Base-by-base conservation (phyloP, 805 yeast genomes). In the Metschnikowia dekortorum region DNA sequence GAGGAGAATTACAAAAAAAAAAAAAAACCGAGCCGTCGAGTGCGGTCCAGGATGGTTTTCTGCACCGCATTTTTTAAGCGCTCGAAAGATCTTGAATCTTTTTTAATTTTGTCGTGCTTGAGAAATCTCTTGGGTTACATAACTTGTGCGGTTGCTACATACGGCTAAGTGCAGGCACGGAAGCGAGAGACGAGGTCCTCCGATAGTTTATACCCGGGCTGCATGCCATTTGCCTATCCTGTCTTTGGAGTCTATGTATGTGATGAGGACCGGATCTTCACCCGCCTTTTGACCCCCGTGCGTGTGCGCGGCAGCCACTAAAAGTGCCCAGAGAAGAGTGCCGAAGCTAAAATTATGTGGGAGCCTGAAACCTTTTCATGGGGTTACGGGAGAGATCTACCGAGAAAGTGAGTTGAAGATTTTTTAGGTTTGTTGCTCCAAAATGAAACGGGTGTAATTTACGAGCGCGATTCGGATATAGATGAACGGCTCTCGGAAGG, bases 41-140 rank as follows among this genome's bases (percentile, higher is more conserved):
- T 42, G 45, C 45, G 45, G 38, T 42, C 34, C 38, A 28, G 45
- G 38, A 42, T 42, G 45, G 45, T 42, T 42, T 42, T 42, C 45
- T 42, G 45, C 45, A 42, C 31, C 45, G 45, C 45, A 42, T 34
- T 33, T 42, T 33, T 32, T 33, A 32, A 42, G 45, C 45, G 45
- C 45, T 42, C 26, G 45, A 42, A 42, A 42, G 45, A 42, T 42
- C 45, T 42, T 42, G 14, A 42, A 42, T 42, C 26, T 42, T 34
- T 33, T 42, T 32, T 42, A 18, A 42, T 11, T 18, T 32, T 8
- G 37, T 41, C 26, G 45, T 42, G 38, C 45, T 39, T 42, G 31
- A 42, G 45, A 42, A 33, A 33, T 38, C 30, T 22, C n/a, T 2
- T 22, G 22, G 45, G 37, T 26, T 33, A 33, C 45, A 32, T 33